Percentiles rank a stretch among this genome's conserved stretches.
These are phyloP conservation scores for Hyphopichia buzzinii DNA, from an alignment of 1,139 yeast genomes.

Conservation along the genomic window DNA sequence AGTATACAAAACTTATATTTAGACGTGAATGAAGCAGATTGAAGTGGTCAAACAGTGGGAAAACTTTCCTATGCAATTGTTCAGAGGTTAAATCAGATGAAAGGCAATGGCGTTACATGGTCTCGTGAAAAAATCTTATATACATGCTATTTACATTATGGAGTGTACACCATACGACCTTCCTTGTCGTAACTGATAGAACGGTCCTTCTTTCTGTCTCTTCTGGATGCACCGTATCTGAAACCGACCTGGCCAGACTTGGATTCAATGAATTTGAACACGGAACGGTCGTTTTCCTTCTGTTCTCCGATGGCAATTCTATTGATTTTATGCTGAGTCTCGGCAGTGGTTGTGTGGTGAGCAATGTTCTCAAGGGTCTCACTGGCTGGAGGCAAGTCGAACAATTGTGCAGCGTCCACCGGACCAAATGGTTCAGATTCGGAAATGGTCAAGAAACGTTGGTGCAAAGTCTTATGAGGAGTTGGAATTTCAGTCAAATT, in stretches of 20 bases:
- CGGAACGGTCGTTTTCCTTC: conserved; percentile 56
- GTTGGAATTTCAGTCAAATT: conserved; percentile 92
- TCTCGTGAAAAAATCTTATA: no score
- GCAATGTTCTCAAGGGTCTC: conserved; percentile 68
- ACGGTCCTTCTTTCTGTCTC: conserved; percentile 87
- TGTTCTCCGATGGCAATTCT: conserved; percentile 49
- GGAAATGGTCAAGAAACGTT: conserved; percentile 84
- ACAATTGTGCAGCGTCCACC: conserved; percentile 86
- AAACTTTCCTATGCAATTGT: no score
- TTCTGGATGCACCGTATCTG: conserved; percentile 88
- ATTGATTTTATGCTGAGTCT: conserved; percentile 18
- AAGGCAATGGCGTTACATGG: no score
- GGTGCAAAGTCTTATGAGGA: conserved; percentile 78
- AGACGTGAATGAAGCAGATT: neutral
- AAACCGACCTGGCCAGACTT: conserved; percentile 82
- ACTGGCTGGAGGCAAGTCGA: conserved; percentile 82
- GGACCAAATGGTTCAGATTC: conserved; percentile 98
- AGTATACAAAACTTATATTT: neutral
- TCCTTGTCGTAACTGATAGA: conserved; percentile 70
- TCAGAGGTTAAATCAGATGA: no score
- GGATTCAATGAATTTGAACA: conserved; percentile 73
- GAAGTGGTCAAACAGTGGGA: neutral
- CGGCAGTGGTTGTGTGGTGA: conserved; percentile 44
- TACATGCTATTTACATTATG: conserved; percentile 12
- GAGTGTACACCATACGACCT: conserved; percentile 56